Evolutionary conservation across 2,329 filamentous ascomycete genomes (phyloP).

Genomic region (Corinectria fuckeliana): DNA sequence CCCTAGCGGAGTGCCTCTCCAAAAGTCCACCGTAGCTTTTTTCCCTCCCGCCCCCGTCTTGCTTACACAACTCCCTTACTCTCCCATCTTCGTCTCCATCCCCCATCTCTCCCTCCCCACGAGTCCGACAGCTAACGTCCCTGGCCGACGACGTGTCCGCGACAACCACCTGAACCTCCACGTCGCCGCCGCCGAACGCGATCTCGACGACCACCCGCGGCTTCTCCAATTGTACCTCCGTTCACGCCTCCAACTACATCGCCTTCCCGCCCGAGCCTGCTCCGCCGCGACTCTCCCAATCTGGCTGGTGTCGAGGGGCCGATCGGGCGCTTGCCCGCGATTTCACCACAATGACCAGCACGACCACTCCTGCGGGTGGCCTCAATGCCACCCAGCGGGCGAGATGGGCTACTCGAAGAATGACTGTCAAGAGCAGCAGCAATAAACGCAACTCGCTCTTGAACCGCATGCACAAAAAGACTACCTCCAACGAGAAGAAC

Average conservation of each 20-base stretch:
- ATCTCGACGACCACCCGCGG: slow-evolving; percentile 31
- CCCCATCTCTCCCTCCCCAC: slow-evolving; percentile 25
- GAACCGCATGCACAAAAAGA: slow-evolving; percentile 71
- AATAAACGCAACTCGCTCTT: slow-evolving; percentile 85
- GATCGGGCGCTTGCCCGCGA: slow-evolving; percentile 49
- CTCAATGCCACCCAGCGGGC: slow-evolving; percentile 69
- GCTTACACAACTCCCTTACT: slow-evolving; percentile 40
- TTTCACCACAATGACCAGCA: slow-evolving; percentile 45
- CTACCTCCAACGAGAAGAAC: slow-evolving; percentile 73
- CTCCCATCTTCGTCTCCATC: slow-evolving; percentile 25
- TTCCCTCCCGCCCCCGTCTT: slow-evolving; percentile 37
- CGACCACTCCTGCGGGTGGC: slow-evolving; percentile 39
- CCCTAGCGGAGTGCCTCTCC: slow-evolving; percentile 14
- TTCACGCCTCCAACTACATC: slow-evolving; percentile 19
- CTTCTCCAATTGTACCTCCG: slow-evolving; percentile 36
- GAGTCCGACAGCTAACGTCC: slow-evolving; percentile 30
- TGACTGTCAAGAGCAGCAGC: slow-evolving; percentile 75
- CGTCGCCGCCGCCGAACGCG: slow-evolving; percentile 13
- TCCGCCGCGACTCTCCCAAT: slow-evolving; percentile 32
- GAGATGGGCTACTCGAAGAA: slow-evolving; percentile 95
- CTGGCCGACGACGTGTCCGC: slow-evolving; percentile 30
- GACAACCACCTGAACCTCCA: slow-evolving; percentile 7
- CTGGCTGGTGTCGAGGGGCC: slow-evolving; percentile 47
- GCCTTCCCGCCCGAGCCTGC: slow-evolving; percentile 23
- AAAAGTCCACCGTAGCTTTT: slow-evolving; percentile 42